Conservation (phyloP, 352 stramenopile genomes). For the Phytophthora sp. region DNA sequence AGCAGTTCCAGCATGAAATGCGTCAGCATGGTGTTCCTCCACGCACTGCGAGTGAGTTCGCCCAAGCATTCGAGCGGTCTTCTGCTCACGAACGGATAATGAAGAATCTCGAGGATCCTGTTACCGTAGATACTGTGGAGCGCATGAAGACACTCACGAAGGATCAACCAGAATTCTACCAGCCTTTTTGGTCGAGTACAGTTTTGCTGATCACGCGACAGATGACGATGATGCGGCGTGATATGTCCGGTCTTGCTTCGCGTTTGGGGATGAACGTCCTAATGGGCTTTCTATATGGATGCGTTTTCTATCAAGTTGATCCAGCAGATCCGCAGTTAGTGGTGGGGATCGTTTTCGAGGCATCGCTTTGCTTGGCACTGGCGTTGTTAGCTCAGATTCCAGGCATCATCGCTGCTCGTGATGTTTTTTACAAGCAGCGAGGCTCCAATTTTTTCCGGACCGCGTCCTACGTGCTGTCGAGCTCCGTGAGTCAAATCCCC, state of each 20-base stretch:
- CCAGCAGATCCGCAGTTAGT: slow-evolving; percentile 9
- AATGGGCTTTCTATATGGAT: slow-evolving; percentile 19
- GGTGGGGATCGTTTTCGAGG: slow-evolving; percentile 24
- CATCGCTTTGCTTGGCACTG: slow-evolving; percentile 18
- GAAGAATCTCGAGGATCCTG: neutral
- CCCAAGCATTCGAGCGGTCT: slow-evolving; percentile 8
- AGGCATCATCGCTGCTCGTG: slow-evolving; percentile 12
- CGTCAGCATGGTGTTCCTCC: neutral
- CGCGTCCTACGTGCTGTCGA: slow-evolving; percentile 20
- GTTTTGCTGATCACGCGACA: slow-evolving; percentile 16
- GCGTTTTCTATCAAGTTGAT: slow-evolving; percentile 30
- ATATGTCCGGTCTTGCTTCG: slow-evolving; percentile 13
- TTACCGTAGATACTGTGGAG: neutral
- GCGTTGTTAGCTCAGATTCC: slow-evolving; percentile 12
- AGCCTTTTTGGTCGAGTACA: slow-evolving; percentile 22
- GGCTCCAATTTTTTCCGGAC: slow-evolving; percentile 24
- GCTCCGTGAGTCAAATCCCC: slow-evolving; percentile 10
- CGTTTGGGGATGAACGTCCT: slow-evolving; percentile 20
- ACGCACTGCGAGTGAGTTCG: slow-evolving; percentile 12
- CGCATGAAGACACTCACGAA: neutral
- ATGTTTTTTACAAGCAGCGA: slow-evolving; percentile 29
- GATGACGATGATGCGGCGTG: slow-evolving; percentile 9
- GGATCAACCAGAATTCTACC: slow-evolving; percentile 14
- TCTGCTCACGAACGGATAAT: neutral
- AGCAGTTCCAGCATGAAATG: slow-evolving; percentile 46